These are phyloP conservation scores for Barnettozyma sp. DNA, from an alignment of 805 yeast genomes.

Conservation along the genomic window DNA sequence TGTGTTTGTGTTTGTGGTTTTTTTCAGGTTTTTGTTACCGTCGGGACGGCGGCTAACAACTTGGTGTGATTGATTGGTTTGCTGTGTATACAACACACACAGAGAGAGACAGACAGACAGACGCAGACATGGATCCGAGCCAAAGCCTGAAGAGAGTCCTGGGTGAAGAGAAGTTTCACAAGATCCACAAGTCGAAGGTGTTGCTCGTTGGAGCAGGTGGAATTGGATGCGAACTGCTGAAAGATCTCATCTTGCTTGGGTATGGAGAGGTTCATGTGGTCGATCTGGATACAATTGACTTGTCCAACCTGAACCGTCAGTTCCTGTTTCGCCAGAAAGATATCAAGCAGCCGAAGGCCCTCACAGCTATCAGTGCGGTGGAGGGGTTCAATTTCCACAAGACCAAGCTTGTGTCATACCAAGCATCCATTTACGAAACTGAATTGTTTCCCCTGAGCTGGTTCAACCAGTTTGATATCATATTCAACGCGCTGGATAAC, in stretches of 20 bases:
- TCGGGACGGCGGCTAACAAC: too few relatives aligned
- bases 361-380: slow-evolving; percentile 81
- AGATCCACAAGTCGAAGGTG: slow-evolving; percentile 40
- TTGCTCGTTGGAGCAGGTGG: slow-evolving; percentile 95
- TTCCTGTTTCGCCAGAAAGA: slow-evolving; percentile 85
- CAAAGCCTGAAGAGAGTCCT: slow-evolving; percentile 16
- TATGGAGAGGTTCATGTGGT: slow-evolving; percentile 84
- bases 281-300: slow-evolving; percentile 93
- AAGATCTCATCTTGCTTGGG: slow-evolving; percentile 71
- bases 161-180: slow-evolving; percentile 10
- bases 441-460: slow-evolving; percentile 63
- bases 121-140: too few relatives aligned
- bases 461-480: slow-evolving; percentile 68
- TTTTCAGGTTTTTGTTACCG: too few relatives aligned
- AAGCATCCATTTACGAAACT: slow-evolving; percentile 82
- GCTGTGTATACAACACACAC: too few relatives aligned
- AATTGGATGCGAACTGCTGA: slow-evolving; percentile 86
- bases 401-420: slow-evolving; percentile 66
- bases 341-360: slow-evolving; percentile 80
- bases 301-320: slow-evolving; percentile 89
- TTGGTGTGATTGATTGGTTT: too few relatives aligned
- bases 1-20: too few relatives aligned
- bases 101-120: too few relatives aligned
- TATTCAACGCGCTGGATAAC: slow-evolving; percentile 92
- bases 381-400: slow-evolving; percentile 55